Evolutionary conservation across 306 rosid genomes (phyloP), one percentile per base, ranked within the genome.

Genomic region (Luffa acutangula): DNA sequence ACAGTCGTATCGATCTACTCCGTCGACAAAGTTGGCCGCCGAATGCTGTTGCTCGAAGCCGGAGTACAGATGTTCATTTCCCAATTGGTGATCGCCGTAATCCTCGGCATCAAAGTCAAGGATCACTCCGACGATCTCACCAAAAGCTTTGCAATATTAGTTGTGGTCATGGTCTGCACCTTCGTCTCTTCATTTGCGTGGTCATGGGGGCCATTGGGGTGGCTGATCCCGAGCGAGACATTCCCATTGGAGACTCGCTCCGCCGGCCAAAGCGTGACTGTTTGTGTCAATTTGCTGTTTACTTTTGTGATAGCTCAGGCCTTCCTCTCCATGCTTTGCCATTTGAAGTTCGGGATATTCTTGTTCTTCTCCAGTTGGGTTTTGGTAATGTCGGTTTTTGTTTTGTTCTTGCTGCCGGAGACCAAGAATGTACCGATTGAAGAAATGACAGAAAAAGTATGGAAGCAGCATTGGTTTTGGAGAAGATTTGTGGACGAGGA

Each of bases 201-300:
- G 96, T 91, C 96, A 0, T 91, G 96, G 93, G 96, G 96, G 0
- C 91, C 93, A 54, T 85, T 91, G 1, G 90, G 96, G 1, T 89
- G 93, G 96, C 53, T 91, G 17, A 87, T 91, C 42, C 93, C 96
- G 0, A 91, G 93, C 59, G 96, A 91, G 79, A 89, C 85, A 12
- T 89, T 89, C 76, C 86, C 93, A 0, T 9, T 91, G 0, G 93
- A 91, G 86, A 84, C 90, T 0, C 84, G 96, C 5, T 91, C 96
- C 0, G 89, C 87, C 0, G 96, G 91, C 1, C 90, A 86, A 33
- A 88, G 93, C 82, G 78, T 91, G 25, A 81, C 90, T 0, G 96
- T 89, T 21, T 87, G 74, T 21, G 51, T 80, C 0, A 91, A 86
- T 87, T 83, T 91, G 91, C 67, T 89, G 20, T 91, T 85, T 82